A percentile compares a stretch with the other conserved stretches of the same genome.
These are phyloP conservation scores for Xerocomus minutiporus DNA, from an alignment of 1,284 basidiomycete genomes.

Conservation along the genomic window DNA sequence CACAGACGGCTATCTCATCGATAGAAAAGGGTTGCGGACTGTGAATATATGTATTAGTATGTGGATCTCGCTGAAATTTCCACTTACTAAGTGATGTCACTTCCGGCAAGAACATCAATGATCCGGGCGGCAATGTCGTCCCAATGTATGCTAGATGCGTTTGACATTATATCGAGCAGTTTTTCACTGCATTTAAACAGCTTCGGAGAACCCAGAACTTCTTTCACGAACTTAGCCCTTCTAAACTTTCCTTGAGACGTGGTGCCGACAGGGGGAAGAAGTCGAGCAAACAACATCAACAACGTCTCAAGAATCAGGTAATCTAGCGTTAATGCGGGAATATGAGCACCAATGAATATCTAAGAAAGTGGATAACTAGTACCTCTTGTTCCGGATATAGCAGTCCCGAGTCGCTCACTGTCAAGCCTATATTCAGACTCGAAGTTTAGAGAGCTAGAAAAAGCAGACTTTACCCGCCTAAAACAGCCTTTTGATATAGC, in stretches of 20 bases:
- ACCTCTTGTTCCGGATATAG: constrained; percentile 35
- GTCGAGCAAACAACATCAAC: constrained; percentile 50
- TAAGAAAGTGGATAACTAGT: neutral
- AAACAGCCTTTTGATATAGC: constrained; percentile 30
- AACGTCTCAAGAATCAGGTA: constrained; percentile 54
- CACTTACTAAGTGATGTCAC: constrained; percentile 48
- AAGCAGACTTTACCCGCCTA: constrained; percentile 35
- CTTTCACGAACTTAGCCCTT: constrained; percentile 45
- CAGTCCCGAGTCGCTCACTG: constrained; percentile 34
- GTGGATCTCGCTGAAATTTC: neutral
- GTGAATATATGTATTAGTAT: constrained; percentile 3
- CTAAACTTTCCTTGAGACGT: constrained; percentile 33
- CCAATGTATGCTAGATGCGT: constrained; percentile 46
- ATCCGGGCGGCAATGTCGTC: constrained; percentile 47
- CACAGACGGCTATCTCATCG: constrained; percentile 39
- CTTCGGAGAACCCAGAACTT: constrained; percentile 42
- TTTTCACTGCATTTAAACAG: constrained; percentile 33
- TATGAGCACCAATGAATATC: constrained; percentile 3
- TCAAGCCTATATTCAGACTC: constrained; percentile 5
- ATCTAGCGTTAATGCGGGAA: constrained; percentile 34
- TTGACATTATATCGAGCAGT: constrained; percentile 42
- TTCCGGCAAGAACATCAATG: constrained; percentile 43
- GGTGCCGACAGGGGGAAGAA: constrained; percentile 45
- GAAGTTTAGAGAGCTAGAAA: neutral
- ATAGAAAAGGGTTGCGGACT: constrained; percentile 61